A percentile compares a stretch with the other conserved stretches of the same genome.
Conservation (phyloP, 2,329 filamentous ascomycete genomes). For the Biscogniauxia sp. region DNA sequence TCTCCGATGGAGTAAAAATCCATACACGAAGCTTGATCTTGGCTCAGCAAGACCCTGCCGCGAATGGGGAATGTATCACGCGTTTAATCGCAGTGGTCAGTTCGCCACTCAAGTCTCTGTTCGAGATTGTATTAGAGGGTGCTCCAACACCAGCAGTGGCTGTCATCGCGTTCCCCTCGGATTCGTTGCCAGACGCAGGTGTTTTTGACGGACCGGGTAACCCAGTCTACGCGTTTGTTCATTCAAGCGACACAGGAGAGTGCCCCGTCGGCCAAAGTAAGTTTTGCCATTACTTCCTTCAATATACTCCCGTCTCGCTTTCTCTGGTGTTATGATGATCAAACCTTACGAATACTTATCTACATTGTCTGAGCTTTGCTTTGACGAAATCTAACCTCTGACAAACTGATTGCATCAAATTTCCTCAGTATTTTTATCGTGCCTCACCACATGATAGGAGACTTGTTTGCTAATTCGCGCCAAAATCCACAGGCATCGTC, state of each 20-base stretch:
- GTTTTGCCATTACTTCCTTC: slow-evolving; percentile 40
- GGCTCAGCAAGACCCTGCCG: slow-evolving; percentile 34
- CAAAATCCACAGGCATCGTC: slow-evolving; percentile 28
- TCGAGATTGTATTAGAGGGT: slow-evolving; percentile 70
- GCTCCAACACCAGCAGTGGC: slow-evolving; percentile 72
- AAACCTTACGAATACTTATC: slow-evolving; percentile 89
- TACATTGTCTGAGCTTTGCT: slow-evolving; percentile 96
- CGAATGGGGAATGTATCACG: slow-evolving; percentile 42
- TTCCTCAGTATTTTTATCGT: slow-evolving; percentile 18
- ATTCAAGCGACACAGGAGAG: slow-evolving; percentile 90
- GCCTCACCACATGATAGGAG: background rate
- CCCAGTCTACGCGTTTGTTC: slow-evolving; percentile 63
- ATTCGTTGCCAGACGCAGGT: slow-evolving; percentile 38
- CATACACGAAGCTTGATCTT: slow-evolving; percentile 54
- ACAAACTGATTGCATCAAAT: slow-evolving; percentile 72
- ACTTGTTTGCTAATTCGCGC: slow-evolving; percentile 15
- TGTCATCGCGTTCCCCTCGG: slow-evolving; percentile 63
- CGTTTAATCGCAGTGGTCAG: slow-evolving; percentile 68
- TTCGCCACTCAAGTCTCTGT: slow-evolving; percentile 63
- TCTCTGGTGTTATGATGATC: slow-evolving; percentile 75
- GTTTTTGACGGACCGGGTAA: slow-evolving; percentile 37
- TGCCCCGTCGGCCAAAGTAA: slow-evolving; percentile 88
- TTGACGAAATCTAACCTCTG: slow-evolving; percentile 87
- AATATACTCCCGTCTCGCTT: slow-evolving; percentile 12
- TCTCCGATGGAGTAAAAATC: slow-evolving; percentile 58